These are phyloP conservation scores for Xylaria curta DNA, from an alignment of 495 filamentous ascomycete genomes.

Conservation along the genomic window DNA sequence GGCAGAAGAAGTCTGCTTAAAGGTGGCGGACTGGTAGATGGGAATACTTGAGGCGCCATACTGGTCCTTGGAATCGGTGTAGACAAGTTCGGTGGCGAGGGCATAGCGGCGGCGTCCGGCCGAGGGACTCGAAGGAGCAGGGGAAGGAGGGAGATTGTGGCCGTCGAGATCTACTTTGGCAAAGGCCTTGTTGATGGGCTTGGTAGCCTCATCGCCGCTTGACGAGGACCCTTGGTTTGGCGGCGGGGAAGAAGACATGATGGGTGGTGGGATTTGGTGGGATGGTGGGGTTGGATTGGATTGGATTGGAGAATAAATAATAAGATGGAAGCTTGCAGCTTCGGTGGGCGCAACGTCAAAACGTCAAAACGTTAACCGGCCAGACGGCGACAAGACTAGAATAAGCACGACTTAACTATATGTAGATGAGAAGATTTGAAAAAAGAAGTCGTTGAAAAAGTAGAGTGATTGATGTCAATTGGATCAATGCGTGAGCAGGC, in stretches of 20 bases:
- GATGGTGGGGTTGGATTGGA: slow-evolving; percentile 1
- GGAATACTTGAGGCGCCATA: slow-evolving; percentile 94
- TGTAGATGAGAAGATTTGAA: neutral
- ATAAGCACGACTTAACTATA: neutral
- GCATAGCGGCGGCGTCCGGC: slow-evolving; percentile 82
- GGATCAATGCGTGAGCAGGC: neutral
- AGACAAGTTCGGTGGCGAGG: slow-evolving; percentile 93
- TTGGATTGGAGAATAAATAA: neutral
- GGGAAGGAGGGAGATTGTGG: slow-evolving; percentile 90
- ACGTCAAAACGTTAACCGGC: neutral
- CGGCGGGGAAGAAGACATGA: slow-evolving; percentile 48
- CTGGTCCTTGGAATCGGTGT: slow-evolving; percentile 93
- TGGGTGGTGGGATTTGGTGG: slow-evolving; percentile 8
- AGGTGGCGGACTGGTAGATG: slow-evolving; percentile 98
- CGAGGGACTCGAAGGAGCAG: slow-evolving; percentile 88
- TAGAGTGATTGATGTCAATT: slow-evolving; percentile 5
- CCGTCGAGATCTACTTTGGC: slow-evolving; percentile 82
- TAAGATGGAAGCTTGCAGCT: neutral
- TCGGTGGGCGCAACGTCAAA: slow-evolving; percentile 1
- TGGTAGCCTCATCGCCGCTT: slow-evolving; percentile 35
- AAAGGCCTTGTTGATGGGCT: slow-evolving; percentile 69
- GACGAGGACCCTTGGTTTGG: slow-evolving; percentile 31
- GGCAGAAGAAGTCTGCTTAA: slow-evolving; percentile 85
- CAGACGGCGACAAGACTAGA: neutral
- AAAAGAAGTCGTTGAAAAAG: neutral